Evolutionary conservation across 495 filamentous ascomycete species (phyloP).

Genomic region (Acidiella bohemica): DNA sequence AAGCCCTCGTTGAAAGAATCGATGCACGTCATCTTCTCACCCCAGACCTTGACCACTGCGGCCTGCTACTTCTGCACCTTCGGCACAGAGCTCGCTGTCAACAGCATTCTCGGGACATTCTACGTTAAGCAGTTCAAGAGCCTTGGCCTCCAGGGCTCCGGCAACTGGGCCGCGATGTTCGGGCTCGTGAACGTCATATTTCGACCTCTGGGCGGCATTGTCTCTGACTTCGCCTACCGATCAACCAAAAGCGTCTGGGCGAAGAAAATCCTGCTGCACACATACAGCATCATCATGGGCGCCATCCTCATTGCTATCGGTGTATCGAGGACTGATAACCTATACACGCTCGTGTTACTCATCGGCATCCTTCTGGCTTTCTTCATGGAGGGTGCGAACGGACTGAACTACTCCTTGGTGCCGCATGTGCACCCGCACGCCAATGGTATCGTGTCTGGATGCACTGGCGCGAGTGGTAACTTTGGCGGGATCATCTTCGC

Average conservation of each 20-base stretch:
- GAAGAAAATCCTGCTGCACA: conserved; percentile 28
- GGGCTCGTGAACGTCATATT: conserved; percentile 28
- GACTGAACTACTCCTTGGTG: conserved; percentile 27
- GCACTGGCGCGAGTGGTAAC: conserved; percentile 30
- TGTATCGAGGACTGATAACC: conserved; percentile 16
- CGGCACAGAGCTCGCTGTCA: conserved; percentile 28
- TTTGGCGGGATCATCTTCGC: conserved; percentile 30
- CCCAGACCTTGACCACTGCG: conserved; percentile 25
- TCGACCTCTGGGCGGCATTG: conserved; percentile 26
- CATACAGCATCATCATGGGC: conserved; percentile 26
- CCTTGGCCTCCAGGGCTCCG: conserved; percentile 21
- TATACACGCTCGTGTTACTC: conserved; percentile 25
- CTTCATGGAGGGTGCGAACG: conserved; percentile 30
- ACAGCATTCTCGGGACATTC: conserved; percentile 29
- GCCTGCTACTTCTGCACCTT: conserved; percentile 31
- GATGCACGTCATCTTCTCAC: conserved; percentile 20
- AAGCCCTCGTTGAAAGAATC: conserved; percentile 24
- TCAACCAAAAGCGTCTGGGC: conserved; percentile 23
- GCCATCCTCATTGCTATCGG: conserved; percentile 27
- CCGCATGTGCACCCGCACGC: conserved; percentile 30
- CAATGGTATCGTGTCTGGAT: conserved; percentile 28
- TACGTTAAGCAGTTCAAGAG: conserved; percentile 23
- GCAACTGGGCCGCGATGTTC: conserved; percentile 33
- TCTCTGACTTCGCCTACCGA: conserved; percentile 25
- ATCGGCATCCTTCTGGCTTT: conserved; percentile 24